phyloP scores from a whole-genome alignment of 768 basidiomycete species.

The Scleroderma citrinum region DNA sequence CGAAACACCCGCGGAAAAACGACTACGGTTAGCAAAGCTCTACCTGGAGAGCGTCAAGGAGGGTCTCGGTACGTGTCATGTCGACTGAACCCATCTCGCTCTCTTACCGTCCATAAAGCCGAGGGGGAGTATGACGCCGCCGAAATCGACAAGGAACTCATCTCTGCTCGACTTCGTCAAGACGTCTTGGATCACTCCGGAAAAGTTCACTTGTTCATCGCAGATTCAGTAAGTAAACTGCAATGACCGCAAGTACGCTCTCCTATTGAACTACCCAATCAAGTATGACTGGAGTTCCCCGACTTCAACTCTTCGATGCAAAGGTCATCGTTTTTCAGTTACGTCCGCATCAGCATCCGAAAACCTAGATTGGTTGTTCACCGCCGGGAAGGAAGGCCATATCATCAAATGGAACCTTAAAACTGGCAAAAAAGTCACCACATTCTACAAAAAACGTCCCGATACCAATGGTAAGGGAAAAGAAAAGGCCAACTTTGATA shows the following conservation, averaged over 20 bases:
- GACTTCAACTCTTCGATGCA: conserved; percentile 47
- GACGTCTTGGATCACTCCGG: conserved; percentile 90
- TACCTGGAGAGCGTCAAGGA: conserved; percentile 85
- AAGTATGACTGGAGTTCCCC: conserved; percentile 51
- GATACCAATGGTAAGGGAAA: conserved; percentile 50
- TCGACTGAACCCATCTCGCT: neutral
- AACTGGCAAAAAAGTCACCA: conserved; percentile 52
- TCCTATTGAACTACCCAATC: neutral
- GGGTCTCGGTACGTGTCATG: conserved; percentile 47
- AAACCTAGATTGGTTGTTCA: conserved; percentile 72
- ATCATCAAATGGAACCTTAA: conserved; percentile 82
- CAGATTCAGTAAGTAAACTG: conserved; percentile 51
- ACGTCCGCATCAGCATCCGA: conserved; percentile 78
- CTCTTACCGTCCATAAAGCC: conserved; percentile 29
- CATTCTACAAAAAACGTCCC: conserved; percentile 55
- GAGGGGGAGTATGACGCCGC: conserved; percentile 94
- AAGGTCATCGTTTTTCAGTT: conserved; percentile 72
- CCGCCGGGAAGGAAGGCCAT: conserved; percentile 84
- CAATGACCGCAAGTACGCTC: neutral
- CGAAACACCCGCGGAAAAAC: conserved; percentile 92
- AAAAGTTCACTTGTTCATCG: conserved; percentile 77
- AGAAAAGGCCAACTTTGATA: conserved; percentile 44
- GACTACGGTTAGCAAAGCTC: conserved; percentile 83
- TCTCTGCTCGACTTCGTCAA: conserved; percentile 83
- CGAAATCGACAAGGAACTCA: conserved; percentile 90